Conservation (phyloP, 768 basidiomycete species). For the Porpolomopsis calyptriformis region DNA sequence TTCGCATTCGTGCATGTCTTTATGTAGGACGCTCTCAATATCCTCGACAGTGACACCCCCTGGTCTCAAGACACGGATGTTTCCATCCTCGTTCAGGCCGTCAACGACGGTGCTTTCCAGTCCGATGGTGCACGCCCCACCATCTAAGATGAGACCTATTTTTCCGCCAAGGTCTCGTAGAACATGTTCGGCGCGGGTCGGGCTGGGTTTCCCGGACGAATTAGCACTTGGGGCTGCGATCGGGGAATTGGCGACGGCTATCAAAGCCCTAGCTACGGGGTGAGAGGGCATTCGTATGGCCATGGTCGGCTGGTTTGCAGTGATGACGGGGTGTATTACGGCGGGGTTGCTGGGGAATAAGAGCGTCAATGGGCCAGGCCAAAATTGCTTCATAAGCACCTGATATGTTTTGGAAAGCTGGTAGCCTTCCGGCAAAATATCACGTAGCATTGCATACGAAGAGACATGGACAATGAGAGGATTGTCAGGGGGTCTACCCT, state of each 20-base stretch:
- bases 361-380: constrained; percentile 91
- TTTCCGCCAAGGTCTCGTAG: constrained; percentile 65
- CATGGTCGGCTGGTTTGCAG: constrained; percentile 69
- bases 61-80: constrained; percentile 75
- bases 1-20: constrained; percentile 23
- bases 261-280: constrained; percentile 83
- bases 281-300: constrained; percentile 94
- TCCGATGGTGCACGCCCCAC: constrained; percentile 84
- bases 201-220: constrained; percentile 87
- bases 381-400: constrained; percentile 71
- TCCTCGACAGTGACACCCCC: constrained; percentile 91
- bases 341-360: constrained; percentile 68
- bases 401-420: constrained; percentile 54
- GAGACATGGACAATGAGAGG: constrained; percentile 96
- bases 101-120: constrained; percentile 95
- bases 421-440: constrained; percentile 62
- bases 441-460: constrained; percentile 66
- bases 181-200: constrained; percentile 84
- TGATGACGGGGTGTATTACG: constrained; percentile 63
- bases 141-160: constrained; percentile 75
- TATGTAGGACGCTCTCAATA: constrained; percentile 48
- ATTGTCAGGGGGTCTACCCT: constrained; percentile 91
- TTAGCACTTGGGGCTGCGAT: constrained; percentile 95
- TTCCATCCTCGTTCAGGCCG: constrained; percentile 65
- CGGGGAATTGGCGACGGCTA: constrained; percentile 60